phyloP scores from a whole-genome alignment of 2,329 filamentous ascomycete genomes.

The Penicillium nordicum region DNA sequence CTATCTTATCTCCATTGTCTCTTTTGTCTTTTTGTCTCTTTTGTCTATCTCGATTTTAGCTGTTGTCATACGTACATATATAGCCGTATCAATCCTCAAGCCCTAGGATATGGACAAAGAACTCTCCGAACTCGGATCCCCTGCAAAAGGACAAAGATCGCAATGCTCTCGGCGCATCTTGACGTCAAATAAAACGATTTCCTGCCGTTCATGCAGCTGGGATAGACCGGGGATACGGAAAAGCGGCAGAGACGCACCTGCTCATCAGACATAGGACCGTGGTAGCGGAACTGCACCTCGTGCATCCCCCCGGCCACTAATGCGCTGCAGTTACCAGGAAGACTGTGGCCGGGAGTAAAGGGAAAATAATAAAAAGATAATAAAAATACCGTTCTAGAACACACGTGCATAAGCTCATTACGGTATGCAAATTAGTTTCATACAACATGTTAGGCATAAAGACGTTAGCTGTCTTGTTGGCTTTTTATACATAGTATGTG shows the following conservation, averaged over 20 bases:
- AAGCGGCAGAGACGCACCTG: conserved; percentile 7
- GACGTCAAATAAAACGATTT: conserved; percentile 18
- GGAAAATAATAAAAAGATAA: neutral
- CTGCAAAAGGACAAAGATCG: conserved; percentile 6
- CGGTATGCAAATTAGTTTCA: conserved; percentile 1
- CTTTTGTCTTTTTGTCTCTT: too few species aligned
- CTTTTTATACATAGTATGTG: neutral
- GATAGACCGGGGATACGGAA: conserved; percentile 9
- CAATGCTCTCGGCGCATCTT: conserved; percentile 10
- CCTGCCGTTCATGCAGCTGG: conserved; percentile 21
- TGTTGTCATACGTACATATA: neutral
- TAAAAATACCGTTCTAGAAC: conserved; percentile 22
- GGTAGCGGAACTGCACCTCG: conserved; percentile 26
- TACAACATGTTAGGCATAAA: too few species aligned
- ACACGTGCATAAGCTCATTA: conserved; percentile 7
- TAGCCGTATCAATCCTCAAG: neutral
- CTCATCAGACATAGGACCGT: conserved; percentile 10
- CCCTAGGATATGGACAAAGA: neutral
- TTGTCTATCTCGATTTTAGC: neutral
- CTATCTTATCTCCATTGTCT: neutral
- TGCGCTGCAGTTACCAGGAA: conserved; percentile 22
- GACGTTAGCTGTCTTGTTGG: neutral
- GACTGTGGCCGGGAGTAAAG: neutral
- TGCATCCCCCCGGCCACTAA: conserved; percentile 38
- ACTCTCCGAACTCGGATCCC: neutral